Evolutionary conservation across 768 basidiomycete species (phyloP), one percentile per base, ranked within the genome.

Genomic region (Tubosaeta sp.): DNA sequence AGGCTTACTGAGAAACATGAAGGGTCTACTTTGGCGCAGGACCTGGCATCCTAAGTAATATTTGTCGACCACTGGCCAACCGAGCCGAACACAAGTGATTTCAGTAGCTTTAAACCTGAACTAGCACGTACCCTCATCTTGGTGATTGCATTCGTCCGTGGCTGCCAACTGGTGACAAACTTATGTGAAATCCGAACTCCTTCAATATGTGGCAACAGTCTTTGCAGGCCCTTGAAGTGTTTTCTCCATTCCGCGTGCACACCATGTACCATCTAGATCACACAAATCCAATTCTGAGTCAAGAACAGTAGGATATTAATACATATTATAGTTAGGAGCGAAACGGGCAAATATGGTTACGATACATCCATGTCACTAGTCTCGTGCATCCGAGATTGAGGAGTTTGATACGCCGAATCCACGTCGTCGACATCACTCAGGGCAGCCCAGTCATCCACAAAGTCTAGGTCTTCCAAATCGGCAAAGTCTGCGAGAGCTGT

Each of bases 401-500:
- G 24, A 9, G 19, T 49, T 47, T 38, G 43, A 47, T 25, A 34
- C 7, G 54, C 24, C 2, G 27, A 25, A 22, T 60, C 25, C 35
- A 27, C 19, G 11, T 38, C 68, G 27, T 68, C 68, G 0, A 48
- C 10, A 34, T 69, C 66, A 41, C 54, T 57, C 31, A 54, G 51
- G 9, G 53, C 34, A 5, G 57, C 51, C 32, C 55, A 49, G 34
- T 62, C 58, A 5, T 62, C 19, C 1, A 22, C 27, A 10, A 59
- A 43, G 18, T 69, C 66, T 16, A 81, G 55, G 58, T 79, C 77
- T 19, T 69, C 64, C 13, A 81, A 55, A 58, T 80, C 77, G 18
- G 75, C 77, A 52, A 81, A 77, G 18, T 78, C 78, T 2, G 69
- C 74, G 1, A 75, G 29, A 0, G 71, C 70, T 2, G 72, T 66